These are phyloP conservation scores for Crataegus laevigata DNA, from an alignment of 306 rosid species.

Conservation along the genomic window DNA sequence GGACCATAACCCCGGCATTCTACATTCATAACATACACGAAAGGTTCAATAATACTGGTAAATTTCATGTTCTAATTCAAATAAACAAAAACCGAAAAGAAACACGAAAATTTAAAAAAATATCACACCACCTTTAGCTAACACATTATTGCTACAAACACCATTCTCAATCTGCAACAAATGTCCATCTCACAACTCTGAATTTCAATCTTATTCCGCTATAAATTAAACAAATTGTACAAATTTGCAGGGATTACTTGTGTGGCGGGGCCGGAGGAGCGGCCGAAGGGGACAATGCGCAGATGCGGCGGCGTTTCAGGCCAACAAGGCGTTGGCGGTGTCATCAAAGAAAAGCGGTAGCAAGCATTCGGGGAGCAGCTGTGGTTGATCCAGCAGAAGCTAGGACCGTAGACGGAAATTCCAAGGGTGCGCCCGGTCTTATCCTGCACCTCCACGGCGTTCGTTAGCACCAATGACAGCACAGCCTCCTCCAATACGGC, in stretches of 20 bases:
- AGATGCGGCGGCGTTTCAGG: neutral
- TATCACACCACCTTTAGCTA: constrained; percentile 32
- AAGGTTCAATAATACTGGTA: neutral
- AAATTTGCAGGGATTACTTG: constrained; percentile 14
- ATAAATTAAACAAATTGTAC: neutral
- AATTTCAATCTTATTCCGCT: neutral
- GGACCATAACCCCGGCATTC: constrained; percentile 41
- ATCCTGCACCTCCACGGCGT: constrained; percentile 83
- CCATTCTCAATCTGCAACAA: constrained; percentile 46
- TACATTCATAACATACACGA: neutral
- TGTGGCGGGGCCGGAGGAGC: neutral
- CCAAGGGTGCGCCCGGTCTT: constrained; percentile 41
- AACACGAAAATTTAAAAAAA: neutral
- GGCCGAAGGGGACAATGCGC: constrained; percentile 30
- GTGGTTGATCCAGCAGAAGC: constrained; percentile 77
- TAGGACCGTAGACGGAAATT: constrained; percentile 41
- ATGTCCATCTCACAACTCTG: constrained; percentile 1
- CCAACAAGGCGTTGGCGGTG: constrained; percentile 6
- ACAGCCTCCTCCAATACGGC: constrained; percentile 43
- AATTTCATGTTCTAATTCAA: neutral
- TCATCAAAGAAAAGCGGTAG: constrained; percentile 33
- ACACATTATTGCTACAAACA: constrained; percentile 25
- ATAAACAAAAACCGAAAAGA: neutral
- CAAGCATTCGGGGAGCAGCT: constrained; percentile 78
- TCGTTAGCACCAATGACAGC: constrained; percentile 57